Evolutionary conservation across 306 rosid genomes (phyloP).

Genomic region (Clitoria ternatea): DNA sequence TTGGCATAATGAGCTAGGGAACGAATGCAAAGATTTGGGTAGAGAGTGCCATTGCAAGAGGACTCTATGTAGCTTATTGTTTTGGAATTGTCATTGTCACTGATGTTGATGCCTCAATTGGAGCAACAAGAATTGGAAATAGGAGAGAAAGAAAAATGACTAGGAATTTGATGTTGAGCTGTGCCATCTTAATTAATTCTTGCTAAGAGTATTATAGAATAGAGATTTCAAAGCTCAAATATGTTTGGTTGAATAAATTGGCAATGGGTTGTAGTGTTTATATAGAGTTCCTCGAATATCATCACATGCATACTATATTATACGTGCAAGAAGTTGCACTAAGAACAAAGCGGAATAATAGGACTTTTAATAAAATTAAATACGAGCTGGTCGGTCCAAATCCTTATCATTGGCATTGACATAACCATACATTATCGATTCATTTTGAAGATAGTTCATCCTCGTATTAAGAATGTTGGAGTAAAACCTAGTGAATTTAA

Average conservation of each 20-base stretch:
- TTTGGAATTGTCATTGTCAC: background rate
- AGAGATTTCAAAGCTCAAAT: background rate
- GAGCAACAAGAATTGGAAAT: constrained; percentile 1
- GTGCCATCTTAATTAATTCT: constrained; percentile 31
- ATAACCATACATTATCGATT: too few species aligned
- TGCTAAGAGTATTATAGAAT: background rate
- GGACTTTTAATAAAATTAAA: background rate
- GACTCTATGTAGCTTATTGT: constrained; percentile 31
- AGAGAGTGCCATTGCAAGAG: constrained; percentile 46
- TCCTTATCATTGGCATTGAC: too few species aligned
- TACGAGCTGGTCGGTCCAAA: constrained; percentile 16
- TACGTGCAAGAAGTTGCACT: constrained; percentile 6
- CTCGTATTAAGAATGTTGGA: background rate
- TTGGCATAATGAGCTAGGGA: constrained; percentile 28
- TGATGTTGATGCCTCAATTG: constrained; percentile 19
- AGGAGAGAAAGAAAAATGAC: constrained; percentile 23
- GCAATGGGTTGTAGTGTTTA: constrained; percentile 1
- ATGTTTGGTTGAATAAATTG: constrained; percentile 12
- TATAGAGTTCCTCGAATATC: constrained; percentile 9
- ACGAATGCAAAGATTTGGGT: constrained; percentile 39
- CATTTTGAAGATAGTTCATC: background rate
- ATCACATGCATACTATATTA: constrained; percentile 17
- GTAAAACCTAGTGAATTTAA: background rate
- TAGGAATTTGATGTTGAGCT: constrained; percentile 13
- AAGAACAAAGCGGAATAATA: background rate